A percentile compares a stretch with the other conserved stretches of the same genome.
Evolutionary conservation across 257 asterid genomes (phyloP).

Genomic region (Penstemon davidsonii): DNA sequence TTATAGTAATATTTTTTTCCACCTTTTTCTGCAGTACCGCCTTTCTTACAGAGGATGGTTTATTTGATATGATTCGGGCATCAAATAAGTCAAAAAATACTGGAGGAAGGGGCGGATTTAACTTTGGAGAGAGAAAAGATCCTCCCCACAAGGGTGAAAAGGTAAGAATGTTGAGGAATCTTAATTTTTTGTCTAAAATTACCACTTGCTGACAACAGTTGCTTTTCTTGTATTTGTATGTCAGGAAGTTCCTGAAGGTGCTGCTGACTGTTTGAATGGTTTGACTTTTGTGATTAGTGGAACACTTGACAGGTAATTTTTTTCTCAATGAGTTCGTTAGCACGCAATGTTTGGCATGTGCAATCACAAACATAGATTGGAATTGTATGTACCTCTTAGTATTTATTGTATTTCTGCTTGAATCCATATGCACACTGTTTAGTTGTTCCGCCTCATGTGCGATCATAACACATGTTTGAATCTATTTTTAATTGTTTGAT

Average conservation of each 20-base stretch:
- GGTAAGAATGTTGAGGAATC: conserved; percentile 42
- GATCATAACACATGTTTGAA: background rate
- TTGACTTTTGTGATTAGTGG: conserved; percentile 97
- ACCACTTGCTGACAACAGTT: conserved; percentile 25
- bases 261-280: conserved; percentile 79
- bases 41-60: no score
- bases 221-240: conserved; percentile 33
- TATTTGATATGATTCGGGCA: no score
- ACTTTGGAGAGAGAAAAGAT: conserved; percentile 97
- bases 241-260: conserved; percentile 99
- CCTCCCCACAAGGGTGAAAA: conserved; percentile 99
- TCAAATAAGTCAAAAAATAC: no score
- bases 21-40: no score
- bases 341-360: conserved; percentile 11
- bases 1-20: conserved; percentile 3
- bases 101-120: conserved; percentile 96
- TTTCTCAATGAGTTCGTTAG: conserved; percentile 15
- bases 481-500: conserved; percentile 6
- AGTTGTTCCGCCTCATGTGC: background rate
- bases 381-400: background rate
- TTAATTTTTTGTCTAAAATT: conserved; percentile 23
- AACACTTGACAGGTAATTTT: conserved; percentile 89
- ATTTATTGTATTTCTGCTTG: background rate
- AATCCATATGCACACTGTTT: conserved; percentile 15
- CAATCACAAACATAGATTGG: background rate